These are phyloP conservation scores for Annulohypoxylon bovei DNA, from an alignment of 495 filamentous ascomycete species.

Conservation along the genomic window DNA sequence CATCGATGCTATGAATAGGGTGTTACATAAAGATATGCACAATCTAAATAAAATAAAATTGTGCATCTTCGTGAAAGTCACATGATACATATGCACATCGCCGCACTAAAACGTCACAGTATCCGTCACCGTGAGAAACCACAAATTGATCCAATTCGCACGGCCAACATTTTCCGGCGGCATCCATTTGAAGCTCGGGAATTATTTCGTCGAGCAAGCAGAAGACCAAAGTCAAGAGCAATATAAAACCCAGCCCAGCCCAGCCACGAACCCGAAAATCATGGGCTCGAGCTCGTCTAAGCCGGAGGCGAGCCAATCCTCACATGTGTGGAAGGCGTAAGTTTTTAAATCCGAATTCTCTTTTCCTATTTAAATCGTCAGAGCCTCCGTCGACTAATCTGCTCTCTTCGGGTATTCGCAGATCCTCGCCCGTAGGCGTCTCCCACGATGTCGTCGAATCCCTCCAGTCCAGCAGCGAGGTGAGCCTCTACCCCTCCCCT, in stretches of 20 bases:
- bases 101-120: conserved; percentile 7
- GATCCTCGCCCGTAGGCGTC: conserved; percentile 84
- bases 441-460: conserved; percentile 84
- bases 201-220: conserved; percentile 18
- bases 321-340: conserved; percentile 62
- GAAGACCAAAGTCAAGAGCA: conserved; percentile 21
- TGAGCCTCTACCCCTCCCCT: conserved; percentile 50
- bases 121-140: background rate
- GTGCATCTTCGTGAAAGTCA: background rate
- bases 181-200: conserved; percentile 26
- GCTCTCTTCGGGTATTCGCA: conserved; percentile 48
- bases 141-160: conserved; percentile 24
- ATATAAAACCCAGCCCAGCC: conserved; percentile 9
- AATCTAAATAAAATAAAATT: background rate
- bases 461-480: conserved; percentile 86
- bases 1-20: background rate
- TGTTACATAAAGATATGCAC: background rate
- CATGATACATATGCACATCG: background rate
- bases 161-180: conserved; percentile 31
- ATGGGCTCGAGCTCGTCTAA: conserved; percentile 64
- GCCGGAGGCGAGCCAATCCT: conserved; percentile 49
- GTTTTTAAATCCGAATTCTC: conserved; percentile 23
- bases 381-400: conserved; percentile 12
- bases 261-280: conserved; percentile 35
- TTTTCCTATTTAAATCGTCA: background rate